Evolutionary conservation across 2,329 filamentous ascomycete species (phyloP), one percentile per base, ranked within the genome.

Genomic region (Colletotrichum euphorbiae): DNA sequence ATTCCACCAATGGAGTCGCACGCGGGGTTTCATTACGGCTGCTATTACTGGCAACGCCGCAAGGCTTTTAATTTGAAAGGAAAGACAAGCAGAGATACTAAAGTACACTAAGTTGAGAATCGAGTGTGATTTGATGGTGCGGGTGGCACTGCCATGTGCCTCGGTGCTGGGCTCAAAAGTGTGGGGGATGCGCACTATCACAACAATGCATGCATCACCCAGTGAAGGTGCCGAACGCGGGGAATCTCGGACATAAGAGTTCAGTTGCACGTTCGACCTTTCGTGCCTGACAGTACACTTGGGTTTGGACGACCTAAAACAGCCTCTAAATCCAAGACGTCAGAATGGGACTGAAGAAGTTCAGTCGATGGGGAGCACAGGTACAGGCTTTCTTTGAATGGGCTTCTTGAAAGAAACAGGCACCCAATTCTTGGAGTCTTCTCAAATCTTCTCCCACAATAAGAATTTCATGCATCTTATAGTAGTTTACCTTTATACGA

Each of bases 171-270:
- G 40, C 43, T 54, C 51, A 13, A 13, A 0, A 54, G 31, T 67
- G 38, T 28, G 55, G 62, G 55, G 46, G 62, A 65, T 52, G 33
- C 38, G 51, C 43, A 21, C n/a, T 40, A 6, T 7, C 7, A 51
- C 21, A 36, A 51, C 28, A 28, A 28, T 28, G 42, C 36, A 45
- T 57, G 21, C n/a, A 15, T 28, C 15, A 15, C 9, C 24, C 15
- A 28, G 33, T 8, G 19, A 28, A 36, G n/a, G 4, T 38, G 28
- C 36, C 43, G 36, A 45, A 46, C 31, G 38, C 12, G 19, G 52
- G 36, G 52, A 11, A 5, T 48, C 11, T 13, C 2, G 45, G 5
- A 11, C 36, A 1, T 4, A 8, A 38, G 13, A 38, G 28, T 1
- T 28, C 7, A 6, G 1, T 6, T 28, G 28, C 28, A 28, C 6